phyloP scores from a whole-genome alignment of 768 basidiomycete species.

The Amanita molliuscula region DNA sequence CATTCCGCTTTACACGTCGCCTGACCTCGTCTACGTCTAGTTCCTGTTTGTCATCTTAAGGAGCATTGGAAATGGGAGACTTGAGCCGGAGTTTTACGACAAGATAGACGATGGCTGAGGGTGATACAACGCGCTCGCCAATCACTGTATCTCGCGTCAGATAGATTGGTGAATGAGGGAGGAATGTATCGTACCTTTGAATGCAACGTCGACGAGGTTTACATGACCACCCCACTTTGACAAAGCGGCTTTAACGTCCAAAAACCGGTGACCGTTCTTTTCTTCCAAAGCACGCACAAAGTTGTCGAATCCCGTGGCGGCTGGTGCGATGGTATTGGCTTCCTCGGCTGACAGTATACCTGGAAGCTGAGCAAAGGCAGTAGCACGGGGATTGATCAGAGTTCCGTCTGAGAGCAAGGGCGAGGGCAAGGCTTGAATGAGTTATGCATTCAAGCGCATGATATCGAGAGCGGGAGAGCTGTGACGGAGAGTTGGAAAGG shows the following conservation, averaged over 20 bases:
- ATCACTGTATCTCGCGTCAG: constrained; percentile 44
- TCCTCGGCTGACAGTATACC: constrained; percentile 45
- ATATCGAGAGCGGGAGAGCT: constrained; percentile 62
- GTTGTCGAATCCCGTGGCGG: constrained; percentile 31
- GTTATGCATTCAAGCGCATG: constrained; percentile 75
- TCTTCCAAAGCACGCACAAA: constrained; percentile 40
- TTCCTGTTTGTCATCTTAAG: constrained; percentile 22
- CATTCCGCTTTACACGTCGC: constrained; percentile 34
- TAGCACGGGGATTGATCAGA: constrained; percentile 1
- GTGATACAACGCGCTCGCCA: constrained; percentile 81
- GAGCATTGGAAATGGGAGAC: constrained; percentile 30
- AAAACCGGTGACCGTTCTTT: constrained; percentile 35
- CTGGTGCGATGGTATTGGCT: constrained; percentile 22
- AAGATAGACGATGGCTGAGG: constrained; percentile 81
- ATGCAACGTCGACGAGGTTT: constrained; percentile 72
- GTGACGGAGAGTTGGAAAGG: too few species aligned
- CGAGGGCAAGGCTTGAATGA: constrained; percentile 76
- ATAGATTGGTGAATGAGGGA: neutral
- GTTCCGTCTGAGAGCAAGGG: neutral
- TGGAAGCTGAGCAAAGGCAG: constrained; percentile 65
- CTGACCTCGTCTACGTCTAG: constrained; percentile 39
- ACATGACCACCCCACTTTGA: constrained; percentile 59
- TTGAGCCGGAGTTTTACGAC: constrained; percentile 72
- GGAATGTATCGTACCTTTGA: constrained; percentile 54
- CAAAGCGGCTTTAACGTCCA: constrained; percentile 53